Conservation (phyloP, 768 basidiomycete genomes). For the Boletus insuetus region DNA sequence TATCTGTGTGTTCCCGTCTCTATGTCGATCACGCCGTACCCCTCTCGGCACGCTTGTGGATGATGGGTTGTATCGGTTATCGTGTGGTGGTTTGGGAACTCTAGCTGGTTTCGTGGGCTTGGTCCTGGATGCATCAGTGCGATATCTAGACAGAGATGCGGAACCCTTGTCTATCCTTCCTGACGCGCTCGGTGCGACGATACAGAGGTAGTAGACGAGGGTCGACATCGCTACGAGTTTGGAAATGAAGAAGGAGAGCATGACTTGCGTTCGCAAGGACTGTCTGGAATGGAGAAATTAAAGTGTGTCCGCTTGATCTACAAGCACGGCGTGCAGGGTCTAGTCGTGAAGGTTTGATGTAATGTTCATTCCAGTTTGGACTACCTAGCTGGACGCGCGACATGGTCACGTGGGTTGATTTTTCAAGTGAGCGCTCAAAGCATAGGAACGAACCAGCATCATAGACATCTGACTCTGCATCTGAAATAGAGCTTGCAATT, state of each 20-base stretch:
- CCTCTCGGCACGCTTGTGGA: neutral
- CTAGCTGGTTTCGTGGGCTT: neutral
- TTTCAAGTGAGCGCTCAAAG: neutral
- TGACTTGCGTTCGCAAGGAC: neutral
- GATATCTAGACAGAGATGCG: conserved; percentile 7
- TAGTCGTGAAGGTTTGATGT: neutral
- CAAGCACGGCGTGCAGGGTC: conserved; percentile 7
- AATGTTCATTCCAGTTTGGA: neutral
- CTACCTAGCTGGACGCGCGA: neutral
- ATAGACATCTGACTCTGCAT: too few species aligned
- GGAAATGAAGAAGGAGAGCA: conserved; percentile 6
- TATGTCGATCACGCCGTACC: neutral
- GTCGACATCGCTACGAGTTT: conserved; percentile 13
- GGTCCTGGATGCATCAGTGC: neutral
- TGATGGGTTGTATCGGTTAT: conserved; percentile 1
- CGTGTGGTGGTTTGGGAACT: neutral
- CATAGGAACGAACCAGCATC: too few species aligned
- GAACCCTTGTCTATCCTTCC: neutral
- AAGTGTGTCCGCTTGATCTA: conserved; percentile 9
- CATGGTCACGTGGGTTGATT: conserved; percentile 5
- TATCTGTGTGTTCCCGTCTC: neutral
- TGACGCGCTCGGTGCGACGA: conserved; percentile 2
- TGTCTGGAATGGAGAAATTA: neutral
- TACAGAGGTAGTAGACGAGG: conserved; percentile 12
- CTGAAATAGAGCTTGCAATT: too few species aligned